These are phyloP conservation scores for Phytopythium mirpurense DNA, from an alignment of 352 stramenopile species.

Conservation along the genomic window DNA sequence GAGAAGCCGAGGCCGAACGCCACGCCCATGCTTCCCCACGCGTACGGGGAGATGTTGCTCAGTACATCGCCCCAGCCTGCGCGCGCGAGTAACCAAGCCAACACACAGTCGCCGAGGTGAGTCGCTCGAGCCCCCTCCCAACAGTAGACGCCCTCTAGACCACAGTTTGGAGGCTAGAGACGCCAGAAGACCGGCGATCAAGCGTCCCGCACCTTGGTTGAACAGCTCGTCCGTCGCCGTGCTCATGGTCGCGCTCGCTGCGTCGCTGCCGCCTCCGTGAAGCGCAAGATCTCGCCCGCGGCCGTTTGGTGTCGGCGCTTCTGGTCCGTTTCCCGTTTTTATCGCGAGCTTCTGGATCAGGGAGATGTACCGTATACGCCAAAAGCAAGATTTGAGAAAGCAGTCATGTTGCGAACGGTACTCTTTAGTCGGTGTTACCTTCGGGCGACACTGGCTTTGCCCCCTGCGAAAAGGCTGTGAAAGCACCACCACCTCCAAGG, in stretches of 20 bases:
- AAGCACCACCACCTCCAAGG: no score
- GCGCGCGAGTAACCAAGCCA: neutral
- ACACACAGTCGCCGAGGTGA: neutral
- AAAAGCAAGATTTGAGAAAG: no score
- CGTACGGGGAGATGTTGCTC: slow-evolving; percentile 98
- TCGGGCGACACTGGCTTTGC: no score
- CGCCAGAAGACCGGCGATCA: neutral
- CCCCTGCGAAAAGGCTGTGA: no score
- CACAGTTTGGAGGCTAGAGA: no score
- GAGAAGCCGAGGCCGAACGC: slow-evolving; percentile 95
- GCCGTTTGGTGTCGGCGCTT: neutral
- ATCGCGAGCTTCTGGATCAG: neutral
- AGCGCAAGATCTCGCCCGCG: slow-evolving; percentile 5
- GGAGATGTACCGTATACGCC: neutral
- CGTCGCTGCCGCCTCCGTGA: neutral
- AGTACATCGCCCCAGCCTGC: slow-evolving; percentile 93
- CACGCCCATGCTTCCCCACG: slow-evolving; percentile 97
- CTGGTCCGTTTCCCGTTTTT: slow-evolving; percentile 1
- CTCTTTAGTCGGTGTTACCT: no score
- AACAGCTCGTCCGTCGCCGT: slow-evolving; percentile 77
- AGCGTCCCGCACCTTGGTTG: slow-evolving; percentile 59
- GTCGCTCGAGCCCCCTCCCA: neutral
- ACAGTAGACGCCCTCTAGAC: no score
- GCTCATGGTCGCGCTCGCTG: slow-evolving; percentile 46
- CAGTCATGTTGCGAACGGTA: no score